Evolutionary conservation across 23 red algal genomes (phyloP).

Genomic region (Gracilaria vermiculophylla): DNA sequence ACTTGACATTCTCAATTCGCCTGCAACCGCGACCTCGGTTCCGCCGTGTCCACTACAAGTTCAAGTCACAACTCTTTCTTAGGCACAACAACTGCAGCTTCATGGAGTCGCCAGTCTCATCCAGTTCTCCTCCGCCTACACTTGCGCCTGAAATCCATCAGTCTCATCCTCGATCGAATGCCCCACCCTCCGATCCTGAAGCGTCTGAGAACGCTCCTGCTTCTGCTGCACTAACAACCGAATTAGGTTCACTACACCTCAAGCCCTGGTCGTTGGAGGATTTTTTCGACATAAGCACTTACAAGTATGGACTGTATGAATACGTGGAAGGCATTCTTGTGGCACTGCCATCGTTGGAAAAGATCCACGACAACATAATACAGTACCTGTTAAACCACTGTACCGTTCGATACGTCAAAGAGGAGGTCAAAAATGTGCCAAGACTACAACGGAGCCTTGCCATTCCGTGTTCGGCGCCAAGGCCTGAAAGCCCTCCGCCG

Average conservation of each 20-base stretch:
- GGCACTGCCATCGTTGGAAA: background rate
- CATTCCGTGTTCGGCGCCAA: background rate
- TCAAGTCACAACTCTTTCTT: no score
- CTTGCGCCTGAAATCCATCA: background rate
- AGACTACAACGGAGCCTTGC: background rate
- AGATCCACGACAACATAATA: background rate
- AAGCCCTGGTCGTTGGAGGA: slow-evolving; percentile 3
- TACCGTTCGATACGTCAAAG: background rate
- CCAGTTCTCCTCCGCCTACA: background rate
- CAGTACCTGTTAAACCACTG: background rate
- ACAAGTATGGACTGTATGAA: background rate
- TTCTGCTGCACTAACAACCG: background rate
- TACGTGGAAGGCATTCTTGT: slow-evolving; percentile 17
- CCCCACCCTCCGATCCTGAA: background rate
- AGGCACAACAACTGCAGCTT: no score
- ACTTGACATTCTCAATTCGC: no score
- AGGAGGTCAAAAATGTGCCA: background rate
- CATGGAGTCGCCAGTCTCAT: background rate
- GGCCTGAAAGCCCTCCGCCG: background rate
- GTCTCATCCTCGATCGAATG: background rate
- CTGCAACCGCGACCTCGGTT: no score
- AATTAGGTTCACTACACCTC: background rate
- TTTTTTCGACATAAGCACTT: background rate
- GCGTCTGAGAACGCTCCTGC: background rate
- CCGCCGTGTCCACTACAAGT: no score